A percentile compares a stretch with the other conserved stretches of the same genome.
These are phyloP conservation scores for Pinus taeda DNA, from an alignment of 75 land plant genomes.

Conservation along the genomic window DNA sequence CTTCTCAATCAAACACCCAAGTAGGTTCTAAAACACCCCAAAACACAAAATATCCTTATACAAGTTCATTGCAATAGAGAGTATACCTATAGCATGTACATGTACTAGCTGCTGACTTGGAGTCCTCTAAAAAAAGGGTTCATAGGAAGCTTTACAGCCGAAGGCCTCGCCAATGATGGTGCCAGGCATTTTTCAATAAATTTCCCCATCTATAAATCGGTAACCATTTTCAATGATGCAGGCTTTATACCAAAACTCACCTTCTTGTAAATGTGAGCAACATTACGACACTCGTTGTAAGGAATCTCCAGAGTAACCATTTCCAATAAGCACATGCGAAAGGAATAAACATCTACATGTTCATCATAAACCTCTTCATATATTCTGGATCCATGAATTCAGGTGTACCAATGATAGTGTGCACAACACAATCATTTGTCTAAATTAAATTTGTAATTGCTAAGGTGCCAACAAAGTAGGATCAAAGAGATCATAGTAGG, in stretches of 20 bases:
- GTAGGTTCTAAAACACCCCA: too few species aligned
- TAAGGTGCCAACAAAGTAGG: too few species aligned
- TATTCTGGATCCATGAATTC: conserved; percentile 94
- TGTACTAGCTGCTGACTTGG: not conserved
- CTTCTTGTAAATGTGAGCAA: conserved; percentile 62
- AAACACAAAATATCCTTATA: too few species aligned
- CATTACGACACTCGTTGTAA: conserved; percentile 38
- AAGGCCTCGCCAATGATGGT: conserved; percentile 19
- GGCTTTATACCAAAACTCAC: conserved; percentile 60
- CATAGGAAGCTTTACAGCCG: conserved; percentile 37
- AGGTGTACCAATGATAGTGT: conserved; percentile 49
- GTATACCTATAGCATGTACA: conserved; percentile 21
- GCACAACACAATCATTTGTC: too few species aligned
- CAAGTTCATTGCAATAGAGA: too few species aligned
- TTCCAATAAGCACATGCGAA: conserved; percentile 90
- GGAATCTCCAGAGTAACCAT: conserved; percentile 89
- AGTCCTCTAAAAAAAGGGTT: conserved; percentile 23
- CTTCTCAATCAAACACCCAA: too few species aligned
- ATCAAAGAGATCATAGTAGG: too few species aligned
- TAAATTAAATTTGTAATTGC: too few species aligned
- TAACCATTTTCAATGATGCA: conserved; percentile 34
- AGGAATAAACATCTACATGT: conserved; percentile 86
- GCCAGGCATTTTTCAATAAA: conserved; percentile 46
- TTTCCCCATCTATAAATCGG: conserved; percentile 23
- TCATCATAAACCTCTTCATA: conserved; percentile 90